Base-by-base conservation (phyloP, 257 asterid species). In the Nicotiana otophora region DNA sequence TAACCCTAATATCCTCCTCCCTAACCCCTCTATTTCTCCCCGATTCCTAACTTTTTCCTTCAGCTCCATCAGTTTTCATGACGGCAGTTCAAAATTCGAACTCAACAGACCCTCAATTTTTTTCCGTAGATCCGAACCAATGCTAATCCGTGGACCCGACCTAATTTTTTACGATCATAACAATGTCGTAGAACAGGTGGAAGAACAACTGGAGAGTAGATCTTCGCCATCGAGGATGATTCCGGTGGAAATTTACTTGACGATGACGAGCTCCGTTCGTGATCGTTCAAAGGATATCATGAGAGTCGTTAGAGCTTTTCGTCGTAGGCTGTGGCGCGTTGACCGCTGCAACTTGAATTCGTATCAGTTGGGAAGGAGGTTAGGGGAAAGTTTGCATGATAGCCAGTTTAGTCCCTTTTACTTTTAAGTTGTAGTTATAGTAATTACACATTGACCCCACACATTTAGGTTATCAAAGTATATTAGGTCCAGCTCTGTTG, bases 241-340 rank as follows among this genome's bases (percentile, higher is more conserved):
- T 83, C 95, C 94, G 4, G 61, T 85, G 55, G 89, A 88, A 36
- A 86, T 89, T 7, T 91, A 92, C 83, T 88, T 95, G 31, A 80
- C 97, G 23, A 90, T 92, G 30, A 87, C 88, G 70, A 89, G 91
- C 87, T 91, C 98, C 48, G 86, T 92, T 33, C 91, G 90, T 83
- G 93, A 92, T 63, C 89, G 96, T 16, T 86, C 95, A 39, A 90
- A 87, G 84, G 97, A 92, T 69, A 92, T 94, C 88, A 89, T 94
- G 92, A 89, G 94, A 87, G 92, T 91, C 1, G 93, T 92, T 64
- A 93, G 93, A 3, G 97, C 94, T 12, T 19, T 92, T 92, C 48
- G 98, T 97, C 36, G 93, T 94, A 12, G 97, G 95, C 2, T 92
- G 98, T 51, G 98, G 97, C 11, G 97, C 91, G 19, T 88, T 94